phyloP scores from a whole-genome alignment of 345 rosid species.

The Ceriops decandra region DNA sequence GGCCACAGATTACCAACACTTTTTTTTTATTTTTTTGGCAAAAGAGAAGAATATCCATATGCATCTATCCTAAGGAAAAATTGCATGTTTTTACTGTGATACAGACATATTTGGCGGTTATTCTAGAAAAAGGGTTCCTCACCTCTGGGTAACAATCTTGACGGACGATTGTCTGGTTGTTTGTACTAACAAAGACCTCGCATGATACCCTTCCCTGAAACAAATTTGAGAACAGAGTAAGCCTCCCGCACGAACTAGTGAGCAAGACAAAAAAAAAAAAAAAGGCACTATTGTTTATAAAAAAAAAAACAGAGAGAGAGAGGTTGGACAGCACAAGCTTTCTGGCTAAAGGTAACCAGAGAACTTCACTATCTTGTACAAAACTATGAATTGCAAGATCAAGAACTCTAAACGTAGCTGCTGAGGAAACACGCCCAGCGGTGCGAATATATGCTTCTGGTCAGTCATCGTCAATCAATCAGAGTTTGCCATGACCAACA shows the following conservation, averaged over 20 bases:
- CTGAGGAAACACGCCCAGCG: too few species aligned
- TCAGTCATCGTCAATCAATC: too few species aligned
- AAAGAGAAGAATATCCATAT: neutral
- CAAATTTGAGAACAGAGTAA: constrained; percentile 11
- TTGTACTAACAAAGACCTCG: constrained; percentile 62
- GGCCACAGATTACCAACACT: neutral
- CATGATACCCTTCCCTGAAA: constrained; percentile 67
- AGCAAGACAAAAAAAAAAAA: neutral
- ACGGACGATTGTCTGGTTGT: constrained; percentile 54
- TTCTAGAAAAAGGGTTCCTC: constrained; percentile 7
- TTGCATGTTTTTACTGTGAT: too few species aligned
- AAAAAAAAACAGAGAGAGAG: too few species aligned
- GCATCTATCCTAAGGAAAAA: neutral
- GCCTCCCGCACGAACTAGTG: neutral
- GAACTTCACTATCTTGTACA: too few species aligned
- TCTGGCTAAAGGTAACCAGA: too few species aligned
- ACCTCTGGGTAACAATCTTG: constrained; percentile 69
- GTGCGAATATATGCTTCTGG: too few species aligned
- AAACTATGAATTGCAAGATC: too few species aligned
- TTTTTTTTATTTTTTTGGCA: neutral
- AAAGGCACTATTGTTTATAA: neutral
- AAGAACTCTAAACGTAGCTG: too few species aligned
- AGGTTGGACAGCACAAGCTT: too few species aligned
- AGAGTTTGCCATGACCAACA: too few species aligned
- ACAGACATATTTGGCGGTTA: too few species aligned